Evolutionary conservation across 192 early-diverging fungal species (phyloP).

Genomic region (Cetraspora pellucida): DNA sequence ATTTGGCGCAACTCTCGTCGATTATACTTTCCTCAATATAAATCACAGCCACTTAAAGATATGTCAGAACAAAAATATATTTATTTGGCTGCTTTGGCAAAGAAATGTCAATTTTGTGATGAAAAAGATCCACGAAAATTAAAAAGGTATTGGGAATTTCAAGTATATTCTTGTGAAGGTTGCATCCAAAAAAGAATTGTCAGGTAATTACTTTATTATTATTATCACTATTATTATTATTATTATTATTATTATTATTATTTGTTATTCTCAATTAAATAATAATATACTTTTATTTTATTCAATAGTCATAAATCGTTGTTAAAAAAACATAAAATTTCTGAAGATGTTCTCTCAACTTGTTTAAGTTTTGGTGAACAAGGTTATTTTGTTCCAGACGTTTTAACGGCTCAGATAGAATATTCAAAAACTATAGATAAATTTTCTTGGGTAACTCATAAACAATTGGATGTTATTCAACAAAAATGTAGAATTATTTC

Average conservation of each 20-base stretch:
- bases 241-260: too few species aligned
- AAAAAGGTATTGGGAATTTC: slow-evolving; percentile 26
- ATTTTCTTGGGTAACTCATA: slow-evolving; percentile 12
- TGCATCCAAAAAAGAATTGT: slow-evolving; percentile 13
- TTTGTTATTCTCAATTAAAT: too few species aligned
- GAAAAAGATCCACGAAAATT: not conserved
- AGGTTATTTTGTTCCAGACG: slow-evolving; percentile 7
- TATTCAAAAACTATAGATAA: slow-evolving; percentile 12
- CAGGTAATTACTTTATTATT: slow-evolving; percentile 3
- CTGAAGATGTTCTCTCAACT: slow-evolving; percentile 19
- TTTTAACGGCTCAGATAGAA: not conserved
- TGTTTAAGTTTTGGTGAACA: slow-evolving; percentile 5
- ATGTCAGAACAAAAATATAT: slow-evolving; percentile 23
- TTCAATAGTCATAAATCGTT: not conserved
- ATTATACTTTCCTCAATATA: slow-evolving; percentile 7
- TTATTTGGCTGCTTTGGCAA: not conserved
- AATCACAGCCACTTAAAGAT: not conserved
- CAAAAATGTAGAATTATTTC: slow-evolving; percentile 21
- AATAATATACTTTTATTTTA: not conserved
- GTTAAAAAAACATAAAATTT: not conserved
- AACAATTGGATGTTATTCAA: slow-evolving; percentile 15
- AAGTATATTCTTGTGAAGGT: slow-evolving; percentile 10
- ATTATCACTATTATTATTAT: too few species aligned
- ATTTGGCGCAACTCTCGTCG: slow-evolving; percentile 21
- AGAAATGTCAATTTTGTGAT: slow-evolving; percentile 20